Evolutionary conservation across 1,284 basidiomycete genomes (phyloP).

Genomic region (Trichosporon coremiiforme): DNA sequence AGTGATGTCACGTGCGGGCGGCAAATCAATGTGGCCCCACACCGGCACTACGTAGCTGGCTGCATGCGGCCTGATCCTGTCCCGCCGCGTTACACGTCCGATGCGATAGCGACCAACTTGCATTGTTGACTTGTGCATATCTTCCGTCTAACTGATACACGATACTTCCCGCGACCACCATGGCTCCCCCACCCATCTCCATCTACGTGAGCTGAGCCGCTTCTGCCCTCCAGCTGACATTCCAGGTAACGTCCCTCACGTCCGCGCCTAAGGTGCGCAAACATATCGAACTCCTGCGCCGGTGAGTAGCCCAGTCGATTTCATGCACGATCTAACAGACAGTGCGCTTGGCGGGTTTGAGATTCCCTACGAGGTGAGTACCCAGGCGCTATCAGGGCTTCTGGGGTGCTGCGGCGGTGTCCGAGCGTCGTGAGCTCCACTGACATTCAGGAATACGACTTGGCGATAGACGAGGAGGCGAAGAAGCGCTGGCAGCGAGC

Average conservation of each 20-base stretch:
- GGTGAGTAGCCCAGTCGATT: slow-evolving; percentile 42
- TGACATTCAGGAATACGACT: slow-evolving; percentile 38
- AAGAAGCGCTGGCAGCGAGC: slow-evolving; percentile 54
- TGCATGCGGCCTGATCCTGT: neutral
- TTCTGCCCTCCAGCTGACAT: slow-evolving; percentile 8
- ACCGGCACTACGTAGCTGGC: neutral
- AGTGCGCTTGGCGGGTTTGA: slow-evolving; percentile 38
- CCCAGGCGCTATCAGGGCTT: neutral
- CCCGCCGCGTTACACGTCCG: slow-evolving; percentile 4
- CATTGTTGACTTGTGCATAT: neutral
- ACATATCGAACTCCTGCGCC: slow-evolving; percentile 48
- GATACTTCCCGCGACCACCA: slow-evolving; percentile 19
- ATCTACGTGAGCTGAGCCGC: slow-evolving; percentile 44
- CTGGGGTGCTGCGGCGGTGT: neutral
- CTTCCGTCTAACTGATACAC: neutral
- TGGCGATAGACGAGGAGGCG: slow-evolving; percentile 52
- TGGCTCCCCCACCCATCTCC: slow-evolving; percentile 45
- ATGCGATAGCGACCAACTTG: neutral
- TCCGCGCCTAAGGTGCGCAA: slow-evolving; percentile 49
- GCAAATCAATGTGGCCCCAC: slow-evolving; percentile 3
- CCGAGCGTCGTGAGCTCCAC: slow-evolving; percentile 6
- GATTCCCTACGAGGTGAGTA: slow-evolving; percentile 51
- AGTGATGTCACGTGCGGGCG: neutral
- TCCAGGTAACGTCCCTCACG: slow-evolving; percentile 51
- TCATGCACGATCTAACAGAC: slow-evolving; percentile 20